phyloP scores from a whole-genome alignment of 179 eudicot species.

The Drosera spatulata region DNA sequence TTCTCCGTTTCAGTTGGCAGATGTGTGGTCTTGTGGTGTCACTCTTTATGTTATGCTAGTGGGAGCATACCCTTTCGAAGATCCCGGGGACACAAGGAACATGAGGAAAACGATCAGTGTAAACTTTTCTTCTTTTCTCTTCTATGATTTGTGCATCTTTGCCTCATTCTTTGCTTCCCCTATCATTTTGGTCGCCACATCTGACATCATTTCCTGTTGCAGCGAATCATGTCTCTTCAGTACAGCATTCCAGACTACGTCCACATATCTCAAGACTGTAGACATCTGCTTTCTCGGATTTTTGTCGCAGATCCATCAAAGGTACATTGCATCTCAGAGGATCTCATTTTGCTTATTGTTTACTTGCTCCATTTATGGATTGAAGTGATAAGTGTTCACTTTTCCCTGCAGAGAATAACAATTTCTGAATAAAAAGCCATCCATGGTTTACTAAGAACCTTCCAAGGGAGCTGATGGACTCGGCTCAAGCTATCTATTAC shows the following conservation, averaged over 20 bases:
- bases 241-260: conserved; percentile 39
- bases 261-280: conserved; percentile 33
- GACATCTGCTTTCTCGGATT: conserved; percentile 25
- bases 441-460: conserved; percentile 42
- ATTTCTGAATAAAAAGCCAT: conserved; percentile 29
- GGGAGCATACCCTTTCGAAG: conserved; percentile 41
- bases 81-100: conserved; percentile 32
- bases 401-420: conserved; percentile 24
- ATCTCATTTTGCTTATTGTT: too few relatives aligned
- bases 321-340: conserved; percentile 8
- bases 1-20: conserved; percentile 25
- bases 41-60: conserved; percentile 39
- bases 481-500: conserved; percentile 29
- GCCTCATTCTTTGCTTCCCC: too few relatives aligned
- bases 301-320: conserved; percentile 27
- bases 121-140: neutral
- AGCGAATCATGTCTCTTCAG: conserved; percentile 36
- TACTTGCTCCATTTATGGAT: too few relatives aligned
- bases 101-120: conserved; percentile 33
- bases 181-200: too few relatives aligned
- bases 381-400: too few relatives aligned
- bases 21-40: conserved; percentile 46
- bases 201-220: too few relatives aligned
- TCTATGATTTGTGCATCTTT: neutral
- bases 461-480: conserved; percentile 29